Evolutionary conservation across 2,329 filamentous ascomycete genomes (phyloP).

Genomic region (Monilinia fructigena): DNA sequence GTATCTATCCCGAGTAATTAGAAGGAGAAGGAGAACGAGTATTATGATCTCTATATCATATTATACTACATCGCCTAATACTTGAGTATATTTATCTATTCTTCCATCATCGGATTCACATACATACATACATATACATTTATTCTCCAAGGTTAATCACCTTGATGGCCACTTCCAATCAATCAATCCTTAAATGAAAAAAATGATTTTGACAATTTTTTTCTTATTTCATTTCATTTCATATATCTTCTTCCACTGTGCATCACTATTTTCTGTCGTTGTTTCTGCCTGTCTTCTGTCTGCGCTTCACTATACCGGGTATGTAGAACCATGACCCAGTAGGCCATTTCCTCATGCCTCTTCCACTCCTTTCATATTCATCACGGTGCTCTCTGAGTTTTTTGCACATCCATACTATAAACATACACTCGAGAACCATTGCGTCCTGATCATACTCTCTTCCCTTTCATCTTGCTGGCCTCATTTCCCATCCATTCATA

Average conservation of each 20-base stretch:
- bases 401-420: slow-evolving; percentile 16
- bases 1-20: too few relatives aligned
- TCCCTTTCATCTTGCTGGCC: slow-evolving; percentile 13
- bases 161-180: too few relatives aligned
- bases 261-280: slow-evolving; percentile 3
- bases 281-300: not conserved
- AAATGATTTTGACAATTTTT: slow-evolving; percentile 16
- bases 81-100: too few relatives aligned
- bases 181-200: not conserved
- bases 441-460: slow-evolving; percentile 13
- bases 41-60: too few relatives aligned
- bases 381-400: slow-evolving; percentile 1
- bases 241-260: slow-evolving; percentile 12
- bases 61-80: too few relatives aligned
- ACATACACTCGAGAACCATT: slow-evolving; percentile 15
- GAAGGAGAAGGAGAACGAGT: too few relatives aligned
- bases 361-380: not conserved
- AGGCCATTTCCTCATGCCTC: not conserved
- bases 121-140: too few relatives aligned
- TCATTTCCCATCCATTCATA: slow-evolving; percentile 20
- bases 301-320: not conserved
- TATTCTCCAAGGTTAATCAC: too few relatives aligned
- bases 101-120: too few relatives aligned
- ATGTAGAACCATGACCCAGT: slow-evolving; percentile 3
- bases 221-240: slow-evolving; percentile 16